phyloP scores from a whole-genome alignment of 148 eudicot species.

The Fallopia convolvulus region DNA sequence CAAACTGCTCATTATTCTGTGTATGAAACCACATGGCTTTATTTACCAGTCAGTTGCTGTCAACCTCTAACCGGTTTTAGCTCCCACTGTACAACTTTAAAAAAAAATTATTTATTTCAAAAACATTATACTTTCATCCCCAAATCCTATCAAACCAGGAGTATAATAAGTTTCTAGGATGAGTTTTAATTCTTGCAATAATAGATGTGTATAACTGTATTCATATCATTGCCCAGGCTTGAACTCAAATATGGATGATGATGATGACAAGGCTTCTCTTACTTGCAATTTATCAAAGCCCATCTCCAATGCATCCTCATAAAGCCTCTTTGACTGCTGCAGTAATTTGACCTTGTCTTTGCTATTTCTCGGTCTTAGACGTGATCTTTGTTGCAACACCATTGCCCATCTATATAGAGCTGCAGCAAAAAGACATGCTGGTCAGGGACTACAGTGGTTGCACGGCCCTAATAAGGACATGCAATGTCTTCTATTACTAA shows the following conservation, averaged over 20 bases:
- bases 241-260: conserved; percentile 55
- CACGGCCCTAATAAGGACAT: not conserved
- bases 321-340: conserved; percentile 85
- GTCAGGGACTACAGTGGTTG: conserved; percentile 3
- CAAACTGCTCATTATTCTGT: not conserved
- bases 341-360: conserved; percentile 74
- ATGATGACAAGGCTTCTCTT: conserved; percentile 42
- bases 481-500: not conserved
- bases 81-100: not conserved
- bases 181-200: not conserved
- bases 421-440: conserved; percentile 22
- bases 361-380: conserved; percentile 51
- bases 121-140: not conserved
- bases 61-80: not conserved
- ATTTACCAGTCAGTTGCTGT: not conserved
- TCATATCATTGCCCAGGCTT: conserved; percentile 19
- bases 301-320: conserved; percentile 82
- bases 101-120: not conserved
- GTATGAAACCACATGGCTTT: not conserved
- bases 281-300: conserved; percentile 61
- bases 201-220: not conserved
- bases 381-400: conserved; percentile 82
- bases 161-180: not conserved
- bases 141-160: not conserved
- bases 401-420: conserved; percentile 94